Conservation (phyloP, 148 eudicot genomes). For the Vaccinium myrtillus region DNA sequence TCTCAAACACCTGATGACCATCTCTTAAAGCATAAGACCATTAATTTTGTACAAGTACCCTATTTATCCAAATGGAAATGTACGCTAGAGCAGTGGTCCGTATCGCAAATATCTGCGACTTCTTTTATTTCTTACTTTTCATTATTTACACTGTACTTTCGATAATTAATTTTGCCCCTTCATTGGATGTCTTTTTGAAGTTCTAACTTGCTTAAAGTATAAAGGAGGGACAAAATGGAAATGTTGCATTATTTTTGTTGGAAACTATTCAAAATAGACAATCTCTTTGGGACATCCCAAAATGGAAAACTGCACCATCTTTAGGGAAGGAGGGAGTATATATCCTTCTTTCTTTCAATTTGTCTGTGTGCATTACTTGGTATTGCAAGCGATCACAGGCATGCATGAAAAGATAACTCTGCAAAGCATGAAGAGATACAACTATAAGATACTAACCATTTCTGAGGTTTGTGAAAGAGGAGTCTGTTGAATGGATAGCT, state of each 20-base stretch:
- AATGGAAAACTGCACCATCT: too few relatives aligned
- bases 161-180: too few relatives aligned
- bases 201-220: too few relatives aligned
- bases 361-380: background rate
- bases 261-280: too few relatives aligned
- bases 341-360: background rate
- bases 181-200: too few relatives aligned
- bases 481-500: constrained; percentile 43
- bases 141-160: too few relatives aligned
- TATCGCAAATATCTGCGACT: background rate
- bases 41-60: background rate
- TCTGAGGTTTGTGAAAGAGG: constrained; percentile 19
- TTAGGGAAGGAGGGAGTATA: too few relatives aligned
- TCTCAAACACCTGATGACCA: background rate
- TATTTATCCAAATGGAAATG: background rate
- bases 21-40: background rate
- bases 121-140: background rate
- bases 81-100: background rate
- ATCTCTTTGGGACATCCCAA: too few relatives aligned
- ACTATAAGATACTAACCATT: constrained; percentile 25
- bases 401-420: background rate
- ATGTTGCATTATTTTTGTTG: too few relatives aligned
- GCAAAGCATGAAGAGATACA: background rate
- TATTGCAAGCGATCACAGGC: background rate
- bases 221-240: too few relatives aligned